phyloP scores from a whole-genome alignment of 1,284 basidiomycete genomes.

The Ceratobasidium sp. region DNA sequence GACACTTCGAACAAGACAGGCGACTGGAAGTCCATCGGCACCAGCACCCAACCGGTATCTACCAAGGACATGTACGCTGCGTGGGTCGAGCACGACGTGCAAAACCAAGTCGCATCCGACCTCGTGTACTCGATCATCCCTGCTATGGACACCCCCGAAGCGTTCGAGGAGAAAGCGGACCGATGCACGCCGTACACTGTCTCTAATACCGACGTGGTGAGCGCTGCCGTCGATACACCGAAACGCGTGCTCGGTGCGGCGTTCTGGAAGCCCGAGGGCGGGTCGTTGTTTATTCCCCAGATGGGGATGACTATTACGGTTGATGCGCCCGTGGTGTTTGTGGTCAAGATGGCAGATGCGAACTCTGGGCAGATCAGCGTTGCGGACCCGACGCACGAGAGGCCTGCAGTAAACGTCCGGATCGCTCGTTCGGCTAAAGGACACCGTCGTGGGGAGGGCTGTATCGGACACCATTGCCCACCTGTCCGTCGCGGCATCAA shows the following conservation, averaged over 20 bases:
- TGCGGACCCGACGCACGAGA: constrained; percentile 22
- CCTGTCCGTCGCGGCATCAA: not conserved
- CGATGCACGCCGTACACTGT: constrained; percentile 10
- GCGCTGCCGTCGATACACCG: constrained; percentile 28
- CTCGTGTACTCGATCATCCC: constrained; percentile 68
- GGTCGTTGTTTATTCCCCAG: not conserved
- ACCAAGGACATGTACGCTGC: constrained; percentile 71
- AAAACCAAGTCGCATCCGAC: constrained; percentile 50
- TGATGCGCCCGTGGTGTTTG: constrained; percentile 1
- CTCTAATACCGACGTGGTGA: constrained; percentile 17
- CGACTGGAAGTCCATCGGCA: constrained; percentile 71
- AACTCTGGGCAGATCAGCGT: constrained; percentile 1
- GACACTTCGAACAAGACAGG: constrained; percentile 63
- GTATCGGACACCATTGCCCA: constrained; percentile 11
- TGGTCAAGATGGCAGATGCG: constrained; percentile 4
- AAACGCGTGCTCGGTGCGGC: constrained; percentile 18
- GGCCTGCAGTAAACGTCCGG: not conserved
- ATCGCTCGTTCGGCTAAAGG: not conserved
- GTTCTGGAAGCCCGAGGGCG: constrained; percentile 30
- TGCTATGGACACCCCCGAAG: constrained; percentile 46
- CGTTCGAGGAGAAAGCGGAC: constrained; percentile 21
- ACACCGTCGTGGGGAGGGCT: not conserved
- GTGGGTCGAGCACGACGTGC: constrained; percentile 61
- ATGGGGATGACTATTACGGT: constrained; percentile 25
- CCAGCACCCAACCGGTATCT: constrained; percentile 62